Conservation (phyloP, 1,139 yeast genomes). For the Taphrina communis region DNA sequence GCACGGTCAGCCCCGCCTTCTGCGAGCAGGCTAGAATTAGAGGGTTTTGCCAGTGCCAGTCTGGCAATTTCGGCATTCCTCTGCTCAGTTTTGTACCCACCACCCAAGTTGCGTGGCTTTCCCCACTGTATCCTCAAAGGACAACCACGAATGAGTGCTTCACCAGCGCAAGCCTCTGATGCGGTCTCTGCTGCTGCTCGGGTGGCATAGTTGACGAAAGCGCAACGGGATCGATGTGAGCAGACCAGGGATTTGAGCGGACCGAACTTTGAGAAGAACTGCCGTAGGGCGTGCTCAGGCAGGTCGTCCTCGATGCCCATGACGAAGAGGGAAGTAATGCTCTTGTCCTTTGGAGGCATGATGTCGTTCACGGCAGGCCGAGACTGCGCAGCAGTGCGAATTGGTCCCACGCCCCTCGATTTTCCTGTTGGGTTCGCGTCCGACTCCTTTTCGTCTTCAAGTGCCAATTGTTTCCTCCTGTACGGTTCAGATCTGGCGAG, state of each 20-base stretch:
- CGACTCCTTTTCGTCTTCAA: conserved; percentile 5
- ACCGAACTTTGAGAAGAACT: conserved; percentile 58
- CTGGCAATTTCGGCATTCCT: conserved; percentile 34
- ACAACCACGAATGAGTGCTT: conserved; percentile 55
- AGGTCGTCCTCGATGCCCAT: conserved; percentile 72
- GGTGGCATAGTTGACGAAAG: conserved; percentile 62
- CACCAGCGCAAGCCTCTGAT: conserved; percentile 53
- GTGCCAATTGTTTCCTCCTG: conserved; percentile 46
- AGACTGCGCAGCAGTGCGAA: conserved; percentile 40
- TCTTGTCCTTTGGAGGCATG: conserved; percentile 55
- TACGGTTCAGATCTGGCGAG: conserved; percentile 55
- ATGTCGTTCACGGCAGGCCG: conserved; percentile 55
- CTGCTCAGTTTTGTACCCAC: conserved; percentile 41
- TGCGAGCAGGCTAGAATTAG: background rate
- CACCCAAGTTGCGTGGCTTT: conserved; percentile 60
- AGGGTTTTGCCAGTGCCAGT: conserved; percentile 22
- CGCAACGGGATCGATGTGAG: conserved; percentile 70
- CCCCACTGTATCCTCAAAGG: conserved; percentile 75
- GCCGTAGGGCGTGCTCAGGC: conserved; percentile 66
- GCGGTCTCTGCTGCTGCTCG: conserved; percentile 63
- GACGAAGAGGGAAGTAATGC: conserved; percentile 63
- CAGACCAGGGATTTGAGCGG: conserved; percentile 59
- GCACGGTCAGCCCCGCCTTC: conserved; percentile 14
- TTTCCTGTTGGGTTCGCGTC: background rate
- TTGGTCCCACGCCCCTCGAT: conserved; percentile 8